These are phyloP conservation scores for Filosporella fistucella DNA, from an alignment of 495 filamentous ascomycete genomes.

Conservation along the genomic window DNA sequence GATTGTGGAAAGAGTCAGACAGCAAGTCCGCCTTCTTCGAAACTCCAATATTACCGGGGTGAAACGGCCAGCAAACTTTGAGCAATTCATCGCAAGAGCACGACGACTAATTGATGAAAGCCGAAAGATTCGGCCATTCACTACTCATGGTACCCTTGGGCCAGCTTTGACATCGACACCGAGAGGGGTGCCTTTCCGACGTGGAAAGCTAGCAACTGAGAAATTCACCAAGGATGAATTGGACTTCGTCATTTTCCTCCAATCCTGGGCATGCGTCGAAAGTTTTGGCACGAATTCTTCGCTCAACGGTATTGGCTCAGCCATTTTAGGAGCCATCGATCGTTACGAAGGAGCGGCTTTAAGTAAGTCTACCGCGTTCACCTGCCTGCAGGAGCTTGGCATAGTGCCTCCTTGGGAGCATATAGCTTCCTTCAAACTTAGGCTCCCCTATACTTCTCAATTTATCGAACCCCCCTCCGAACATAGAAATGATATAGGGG, in stretches of 20 bases:
- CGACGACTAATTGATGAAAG: constrained; percentile 61
- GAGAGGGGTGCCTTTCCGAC: neutral
- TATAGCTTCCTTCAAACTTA: constrained; percentile 53
- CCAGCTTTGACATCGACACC: constrained; percentile 8
- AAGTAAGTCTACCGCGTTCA: constrained; percentile 50
- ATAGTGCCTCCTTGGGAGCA: constrained; percentile 80
- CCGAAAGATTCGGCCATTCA: constrained; percentile 57
- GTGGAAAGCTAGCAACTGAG: neutral
- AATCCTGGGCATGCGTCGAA: constrained; percentile 58
- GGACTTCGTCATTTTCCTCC: constrained; percentile 60
- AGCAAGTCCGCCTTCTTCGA: constrained; percentile 12
- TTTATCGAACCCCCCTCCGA: constrained; percentile 16
- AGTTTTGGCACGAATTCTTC: constrained; percentile 40
- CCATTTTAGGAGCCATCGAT: constrained; percentile 66
- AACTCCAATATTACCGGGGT: too few relatives aligned
- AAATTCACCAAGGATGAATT: constrained; percentile 37
- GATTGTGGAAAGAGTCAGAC: constrained; percentile 4
- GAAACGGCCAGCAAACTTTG: constrained; percentile 25
- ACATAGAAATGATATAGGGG: constrained; percentile 24
- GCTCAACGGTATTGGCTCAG: constrained; percentile 58
- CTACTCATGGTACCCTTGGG: constrained; percentile 48
- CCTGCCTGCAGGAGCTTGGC: constrained; percentile 84
- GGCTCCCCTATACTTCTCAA: constrained; percentile 38
- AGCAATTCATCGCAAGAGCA: constrained; percentile 61
- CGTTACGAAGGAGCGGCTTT: constrained; percentile 61